Base-by-base conservation (phyloP, 257 asterid genomes). In the Solanum corneliomulleri region DNA sequence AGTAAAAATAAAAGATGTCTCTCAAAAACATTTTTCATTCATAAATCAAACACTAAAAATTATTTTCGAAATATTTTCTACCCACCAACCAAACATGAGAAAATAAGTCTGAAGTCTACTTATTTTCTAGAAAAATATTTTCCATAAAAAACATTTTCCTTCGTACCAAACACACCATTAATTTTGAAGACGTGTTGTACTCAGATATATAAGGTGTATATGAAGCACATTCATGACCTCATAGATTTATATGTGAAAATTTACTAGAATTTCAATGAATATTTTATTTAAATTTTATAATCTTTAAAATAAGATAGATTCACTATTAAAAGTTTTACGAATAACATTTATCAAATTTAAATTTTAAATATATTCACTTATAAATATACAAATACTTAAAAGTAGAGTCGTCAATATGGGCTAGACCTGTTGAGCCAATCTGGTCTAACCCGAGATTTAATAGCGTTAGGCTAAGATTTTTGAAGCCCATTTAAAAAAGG, bases 371-470 rank as follows among this genome's bases (percentile, higher is more conserved):
- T 35, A 35, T 4, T 4, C 29, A 12, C 3, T 11, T n/a, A 4
- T n/a, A 23, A 10, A 10, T 11, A 23, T 14, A 23, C 3, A 62
- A 23, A 7, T 62, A 47, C 8, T 14, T 47, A 5, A 8, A 62
- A 62, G 31, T 4, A 33, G 35, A 33, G 0, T 33, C 5, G 5
- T 33, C 5, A 0, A 33, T 33, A 33, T 3, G 35, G 35, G 35
- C 35, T 33, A 33, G 4, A 1, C 1, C 5, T 5, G 0, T 33
- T 33, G 1, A 33, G 5, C 1, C 0, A 33, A 33, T 33, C 0
- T 3, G 5, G 35, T 5, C 35, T 3, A 33, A 33, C 5, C 35
- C 35, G 35, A 33, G 35, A 33, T 33, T 33, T 33, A 33, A 33
- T 33, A 33, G 5, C 5, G 35, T 33, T 33, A 33, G 5, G 0